Percentiles rank a stretch among this genome's conserved stretches.
phyloP scores from a whole-genome alignment of 352 stramenopile genomes.

The Pythium periplocum region DNA sequence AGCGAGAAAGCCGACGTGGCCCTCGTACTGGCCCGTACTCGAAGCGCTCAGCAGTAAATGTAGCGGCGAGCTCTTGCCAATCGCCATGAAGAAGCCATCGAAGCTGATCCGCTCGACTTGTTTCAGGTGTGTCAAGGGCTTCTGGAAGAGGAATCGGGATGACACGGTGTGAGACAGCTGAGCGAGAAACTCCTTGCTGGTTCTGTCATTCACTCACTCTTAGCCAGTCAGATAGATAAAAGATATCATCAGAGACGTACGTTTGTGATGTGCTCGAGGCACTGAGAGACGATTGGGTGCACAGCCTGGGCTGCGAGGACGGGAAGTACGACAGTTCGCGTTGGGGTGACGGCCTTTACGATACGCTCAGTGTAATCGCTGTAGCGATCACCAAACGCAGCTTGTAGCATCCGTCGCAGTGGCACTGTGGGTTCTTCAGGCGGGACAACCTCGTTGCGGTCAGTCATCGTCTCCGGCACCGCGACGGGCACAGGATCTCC shows the following conservation, averaged over 20 bases:
- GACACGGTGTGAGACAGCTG: constrained; percentile 29
- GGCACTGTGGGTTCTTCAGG: constrained; percentile 30
- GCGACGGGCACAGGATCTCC: no score
- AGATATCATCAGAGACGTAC: constrained; percentile 22
- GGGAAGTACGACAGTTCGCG: constrained; percentile 29
- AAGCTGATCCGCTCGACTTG: constrained; percentile 39
- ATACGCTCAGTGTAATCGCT: constrained; percentile 20
- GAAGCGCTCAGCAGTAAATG: constrained; percentile 16
- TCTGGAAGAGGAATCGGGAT: constrained; percentile 32
- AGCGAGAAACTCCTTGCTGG: constrained; percentile 32
- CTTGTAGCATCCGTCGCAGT: constrained; percentile 19
- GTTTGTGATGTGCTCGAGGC: constrained; percentile 44
- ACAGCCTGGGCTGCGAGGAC: constrained; percentile 45
- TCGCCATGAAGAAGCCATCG: constrained; percentile 60
- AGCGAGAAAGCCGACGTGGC: constrained; percentile 33
- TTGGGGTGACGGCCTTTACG: constrained; percentile 9
- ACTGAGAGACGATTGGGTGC: constrained; percentile 45
- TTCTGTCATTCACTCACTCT: constrained; percentile 21
- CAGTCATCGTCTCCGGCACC: neutral
- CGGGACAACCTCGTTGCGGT: constrained; percentile 30
- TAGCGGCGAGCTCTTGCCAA: constrained; percentile 28
- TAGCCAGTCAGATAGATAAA: no score
- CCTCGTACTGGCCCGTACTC: constrained; percentile 1
- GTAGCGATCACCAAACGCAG: constrained; percentile 27
- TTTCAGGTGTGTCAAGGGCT: constrained; percentile 16